These are phyloP conservation scores for Fusarium sp. DNA, from an alignment of 2,329 filamentous ascomycete genomes.

Conservation along the genomic window DNA sequence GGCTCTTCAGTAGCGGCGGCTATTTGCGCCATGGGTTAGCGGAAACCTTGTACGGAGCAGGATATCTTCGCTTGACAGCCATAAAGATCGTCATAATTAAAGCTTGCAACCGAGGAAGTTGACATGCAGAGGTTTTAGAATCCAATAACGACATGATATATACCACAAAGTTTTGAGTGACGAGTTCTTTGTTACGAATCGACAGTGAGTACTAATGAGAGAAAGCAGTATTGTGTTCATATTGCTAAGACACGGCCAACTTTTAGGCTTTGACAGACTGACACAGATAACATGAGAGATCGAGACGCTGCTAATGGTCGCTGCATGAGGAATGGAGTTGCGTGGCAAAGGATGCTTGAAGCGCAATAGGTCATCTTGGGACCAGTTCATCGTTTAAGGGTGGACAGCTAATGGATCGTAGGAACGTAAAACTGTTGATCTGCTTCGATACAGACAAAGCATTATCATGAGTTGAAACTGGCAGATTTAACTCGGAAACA, in stretches of 20 bases:
- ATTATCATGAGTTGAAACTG: neutral
- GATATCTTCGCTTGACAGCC: constrained; percentile 12
- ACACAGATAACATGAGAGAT: constrained; percentile 15
- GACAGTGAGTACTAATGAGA: neutral
- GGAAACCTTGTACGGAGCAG: constrained; percentile 23
- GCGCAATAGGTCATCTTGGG: constrained; percentile 21
- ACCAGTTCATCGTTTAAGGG: constrained; percentile 15
- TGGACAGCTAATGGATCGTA: constrained; percentile 23
- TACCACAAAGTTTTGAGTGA: neutral
- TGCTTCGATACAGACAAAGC: neutral
- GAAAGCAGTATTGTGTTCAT: neutral
- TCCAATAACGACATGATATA: neutral
- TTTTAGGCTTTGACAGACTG: neutral
- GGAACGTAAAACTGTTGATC: constrained; percentile 13
- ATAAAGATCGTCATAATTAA: constrained; percentile 11
- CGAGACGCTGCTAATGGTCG: constrained; percentile 9
- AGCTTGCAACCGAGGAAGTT: constrained; percentile 12
- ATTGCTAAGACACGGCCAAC: constrained; percentile 3
- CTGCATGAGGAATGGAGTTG: constrained; percentile 39
- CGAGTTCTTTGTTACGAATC: no score
- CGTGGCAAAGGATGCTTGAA: constrained; percentile 33
- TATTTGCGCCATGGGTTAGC: constrained; percentile 30
- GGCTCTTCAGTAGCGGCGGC: constrained; percentile 20
- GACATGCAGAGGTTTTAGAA: neutral
- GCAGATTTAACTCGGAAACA: neutral